Evolutionary conservation across 257 asterid genomes (phyloP).

Genomic region (Ligustrum vulgare): DNA sequence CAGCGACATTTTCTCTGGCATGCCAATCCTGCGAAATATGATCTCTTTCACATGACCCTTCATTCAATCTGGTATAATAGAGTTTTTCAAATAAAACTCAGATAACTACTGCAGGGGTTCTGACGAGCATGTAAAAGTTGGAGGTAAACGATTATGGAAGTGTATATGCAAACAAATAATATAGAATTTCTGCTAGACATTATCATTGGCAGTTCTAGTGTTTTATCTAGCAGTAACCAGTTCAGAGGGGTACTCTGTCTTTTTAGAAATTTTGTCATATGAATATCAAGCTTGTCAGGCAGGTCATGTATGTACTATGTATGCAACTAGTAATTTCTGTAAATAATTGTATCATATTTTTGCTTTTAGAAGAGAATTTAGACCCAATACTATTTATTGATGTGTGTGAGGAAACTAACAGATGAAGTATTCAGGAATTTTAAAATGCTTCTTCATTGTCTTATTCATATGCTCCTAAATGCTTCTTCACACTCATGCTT

Average conservation of each 20-base stretch:
- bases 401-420: background rate
- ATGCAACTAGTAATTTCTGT: constrained; percentile 13
- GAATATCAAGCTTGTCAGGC: background rate
- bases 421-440: background rate
- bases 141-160: background rate
- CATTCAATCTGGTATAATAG: constrained; percentile 92
- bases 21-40: constrained; percentile 66
- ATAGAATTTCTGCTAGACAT: background rate
- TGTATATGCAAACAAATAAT: background rate
- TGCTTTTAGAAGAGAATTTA: constrained; percentile 2
- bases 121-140: background rate
- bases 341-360: background rate
- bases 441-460: background rate
- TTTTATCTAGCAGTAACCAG: background rate
- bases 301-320: background rate
- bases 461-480: background rate
- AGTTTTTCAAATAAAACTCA: constrained; percentile 66
- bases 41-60: constrained; percentile 92
- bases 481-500: background rate
- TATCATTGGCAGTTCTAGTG: background rate
- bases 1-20: constrained; percentile 92
- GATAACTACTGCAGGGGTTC: constrained; percentile 32
- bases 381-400: background rate
- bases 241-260: background rate
- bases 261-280: background rate